Conservation (phyloP, 2,329 filamentous ascomycete species). For the Thelonectria blattea region DNA sequence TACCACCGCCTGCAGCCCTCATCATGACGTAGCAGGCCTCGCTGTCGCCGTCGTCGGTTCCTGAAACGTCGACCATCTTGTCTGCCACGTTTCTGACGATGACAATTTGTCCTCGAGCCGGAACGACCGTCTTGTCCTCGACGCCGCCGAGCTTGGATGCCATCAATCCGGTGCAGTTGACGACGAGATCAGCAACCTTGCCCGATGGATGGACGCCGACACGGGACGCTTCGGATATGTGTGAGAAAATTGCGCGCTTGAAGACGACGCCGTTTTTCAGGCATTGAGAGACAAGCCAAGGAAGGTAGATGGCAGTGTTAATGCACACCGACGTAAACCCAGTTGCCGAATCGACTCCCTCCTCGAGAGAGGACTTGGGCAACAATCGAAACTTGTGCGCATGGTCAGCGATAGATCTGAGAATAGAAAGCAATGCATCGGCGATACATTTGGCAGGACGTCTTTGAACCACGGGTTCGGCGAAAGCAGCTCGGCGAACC, state of each 20-base stretch:
- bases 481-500: constrained; percentile 6
- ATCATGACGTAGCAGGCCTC: constrained; percentile 80
- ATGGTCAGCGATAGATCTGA: constrained; percentile 20
- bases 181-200: constrained; percentile 61
- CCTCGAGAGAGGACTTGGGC: background rate
- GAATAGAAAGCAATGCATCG: background rate
- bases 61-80: constrained; percentile 39
- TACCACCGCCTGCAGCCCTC: constrained; percentile 73
- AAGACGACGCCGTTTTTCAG: constrained; percentile 64
- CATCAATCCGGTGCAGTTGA: constrained; percentile 74
- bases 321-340: constrained; percentile 77
- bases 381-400: background rate
- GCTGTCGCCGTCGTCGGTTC: constrained; percentile 69
- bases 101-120: constrained; percentile 74
- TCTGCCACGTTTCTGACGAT: constrained; percentile 71
- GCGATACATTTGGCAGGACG: constrained; percentile 31
- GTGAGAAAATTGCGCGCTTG: constrained; percentile 57
- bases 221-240: constrained; percentile 63
- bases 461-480: constrained; percentile 32
- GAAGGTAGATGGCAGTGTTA: constrained; percentile 74
- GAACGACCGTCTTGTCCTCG: constrained; percentile 66
- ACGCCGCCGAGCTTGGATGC: constrained; percentile 72
- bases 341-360: constrained; percentile 72
- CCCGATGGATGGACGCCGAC: constrained; percentile 56
- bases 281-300: constrained; percentile 72